Conservation (phyloP, 1,284 basidiomycete species). For the Sanghuangporus weigelae region DNA sequence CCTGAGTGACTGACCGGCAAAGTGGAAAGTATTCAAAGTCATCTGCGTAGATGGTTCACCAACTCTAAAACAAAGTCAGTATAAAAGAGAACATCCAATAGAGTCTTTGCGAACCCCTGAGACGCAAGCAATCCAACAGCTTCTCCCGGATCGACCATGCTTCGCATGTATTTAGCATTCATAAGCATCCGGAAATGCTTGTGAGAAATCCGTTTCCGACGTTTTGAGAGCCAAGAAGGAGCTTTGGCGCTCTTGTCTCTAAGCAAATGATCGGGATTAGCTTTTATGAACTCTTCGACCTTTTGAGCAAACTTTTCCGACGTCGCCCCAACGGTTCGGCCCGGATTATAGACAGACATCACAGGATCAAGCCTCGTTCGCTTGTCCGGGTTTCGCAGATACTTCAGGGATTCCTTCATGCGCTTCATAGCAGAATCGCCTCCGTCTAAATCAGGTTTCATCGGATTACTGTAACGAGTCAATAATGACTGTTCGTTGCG, state of each 20-base stretch:
- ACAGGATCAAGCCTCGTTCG: constrained; percentile 64
- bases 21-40: constrained; percentile 99
- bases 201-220: constrained; percentile 46
- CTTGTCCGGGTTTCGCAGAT: constrained; percentile 42
- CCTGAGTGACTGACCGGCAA: constrained; percentile 64
- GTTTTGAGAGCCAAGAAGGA: constrained; percentile 34
- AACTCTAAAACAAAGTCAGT: constrained; percentile 50
- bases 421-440: constrained; percentile 66
- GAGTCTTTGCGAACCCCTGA: constrained; percentile 68
- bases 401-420: constrained; percentile 92
- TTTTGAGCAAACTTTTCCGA: constrained; percentile 90
- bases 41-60: constrained; percentile 99
- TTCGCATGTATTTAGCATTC: constrained; percentile 89
- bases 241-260: constrained; percentile 48
- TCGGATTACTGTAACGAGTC: constrained; percentile 66
- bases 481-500: constrained; percentile 83
- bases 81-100: constrained; percentile 8
- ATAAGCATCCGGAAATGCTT: constrained; percentile 76
- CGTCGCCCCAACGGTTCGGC: constrained; percentile 81
- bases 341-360: constrained; percentile 77
- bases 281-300: constrained; percentile 76
- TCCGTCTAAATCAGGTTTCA: constrained; percentile 58
- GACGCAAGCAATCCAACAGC: constrained; percentile 97
- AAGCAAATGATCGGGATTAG: constrained; percentile 75
- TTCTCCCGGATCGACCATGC: constrained; percentile 95